Percentiles rank a stretch among this genome's conserved stretches.
phyloP scores from a whole-genome alignment of 495 filamentous ascomycete species.

The Pseudevernia furfuracea region DNA sequence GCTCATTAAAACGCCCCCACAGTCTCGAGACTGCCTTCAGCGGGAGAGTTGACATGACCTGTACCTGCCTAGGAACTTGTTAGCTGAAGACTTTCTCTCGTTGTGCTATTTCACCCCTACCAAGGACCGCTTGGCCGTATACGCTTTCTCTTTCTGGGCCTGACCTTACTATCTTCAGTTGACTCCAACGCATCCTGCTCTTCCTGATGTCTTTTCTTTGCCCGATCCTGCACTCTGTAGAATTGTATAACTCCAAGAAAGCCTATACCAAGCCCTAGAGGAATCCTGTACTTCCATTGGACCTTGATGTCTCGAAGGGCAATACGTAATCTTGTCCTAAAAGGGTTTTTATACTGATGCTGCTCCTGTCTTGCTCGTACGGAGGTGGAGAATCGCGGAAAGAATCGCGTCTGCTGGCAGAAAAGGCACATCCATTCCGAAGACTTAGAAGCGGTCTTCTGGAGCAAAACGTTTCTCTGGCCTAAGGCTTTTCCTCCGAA shows the following conservation, averaged over 20 bases:
- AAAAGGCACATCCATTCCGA: slow-evolving; percentile 14
- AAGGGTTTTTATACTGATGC: slow-evolving; percentile 48
- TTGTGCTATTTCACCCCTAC: slow-evolving; percentile 36
- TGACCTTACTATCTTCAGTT: slow-evolving; percentile 29
- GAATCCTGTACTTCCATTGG: slow-evolving; percentile 87
- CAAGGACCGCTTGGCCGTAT: slow-evolving; percentile 84
- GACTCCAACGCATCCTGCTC: slow-evolving; percentile 42
- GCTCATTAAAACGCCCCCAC: slow-evolving; percentile 94
- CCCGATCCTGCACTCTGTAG: slow-evolving; percentile 59
- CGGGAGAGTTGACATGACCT: slow-evolving; percentile 91
- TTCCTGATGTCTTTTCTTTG: slow-evolving; percentile 41
- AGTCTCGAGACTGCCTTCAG: slow-evolving; percentile 86
- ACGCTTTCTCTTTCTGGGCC: slow-evolving; percentile 57
- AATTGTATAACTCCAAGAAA: slow-evolving; percentile 80
- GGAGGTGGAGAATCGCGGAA: slow-evolving; percentile 18
- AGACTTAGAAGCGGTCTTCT: too few relatives aligned
- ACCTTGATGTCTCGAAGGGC: slow-evolving; percentile 68
- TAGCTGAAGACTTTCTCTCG: slow-evolving; percentile 13
- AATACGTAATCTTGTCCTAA: slow-evolving; percentile 52
- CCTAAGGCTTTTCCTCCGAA: slow-evolving; percentile 33
- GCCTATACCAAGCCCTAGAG: slow-evolving; percentile 77
- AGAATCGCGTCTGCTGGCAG: slow-evolving; percentile 10
- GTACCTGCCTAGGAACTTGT: slow-evolving; percentile 61
- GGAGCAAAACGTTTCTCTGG: slow-evolving; percentile 12
- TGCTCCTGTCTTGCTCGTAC: slow-evolving; percentile 32